Percentiles rank a stretch among this genome's conserved stretches.
Evolutionary conservation across 495 filamentous ascomycete species (phyloP).

Genomic region (Cudoniella acicularis): DNA sequence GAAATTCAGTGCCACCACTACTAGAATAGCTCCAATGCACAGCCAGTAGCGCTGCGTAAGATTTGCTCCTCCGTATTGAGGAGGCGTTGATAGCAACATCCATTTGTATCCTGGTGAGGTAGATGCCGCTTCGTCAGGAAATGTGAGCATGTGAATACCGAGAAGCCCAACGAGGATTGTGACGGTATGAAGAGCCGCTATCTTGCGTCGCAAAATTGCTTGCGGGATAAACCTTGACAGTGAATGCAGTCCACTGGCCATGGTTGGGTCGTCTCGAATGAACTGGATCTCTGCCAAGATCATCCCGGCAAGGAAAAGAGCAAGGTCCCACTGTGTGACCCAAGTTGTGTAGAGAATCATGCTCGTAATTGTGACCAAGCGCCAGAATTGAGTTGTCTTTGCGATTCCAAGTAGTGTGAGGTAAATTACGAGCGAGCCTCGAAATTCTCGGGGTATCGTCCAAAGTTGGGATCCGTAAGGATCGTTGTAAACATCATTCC

Average conservation of each 20-base stretch:
- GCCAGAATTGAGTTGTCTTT: slow-evolving; percentile 30
- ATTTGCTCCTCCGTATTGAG: slow-evolving; percentile 20
- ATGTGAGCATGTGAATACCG: slow-evolving; percentile 16
- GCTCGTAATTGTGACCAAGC: slow-evolving; percentile 30
- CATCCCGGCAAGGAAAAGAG: slow-evolving; percentile 42
- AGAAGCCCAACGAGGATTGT: not conserved
- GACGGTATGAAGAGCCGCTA: not conserved
- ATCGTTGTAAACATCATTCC: not conserved
- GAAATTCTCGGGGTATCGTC: slow-evolving; percentile 49
- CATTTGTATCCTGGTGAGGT: not conserved
- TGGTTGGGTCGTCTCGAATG: slow-evolving; percentile 27
- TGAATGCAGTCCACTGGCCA: slow-evolving; percentile 9
- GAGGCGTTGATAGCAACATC: not conserved
- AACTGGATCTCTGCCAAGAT: slow-evolving; percentile 39
- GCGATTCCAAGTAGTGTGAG: slow-evolving; percentile 35
- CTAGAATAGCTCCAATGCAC: slow-evolving; percentile 48
- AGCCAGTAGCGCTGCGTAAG: slow-evolving; percentile 39
- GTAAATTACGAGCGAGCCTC: slow-evolving; percentile 44
- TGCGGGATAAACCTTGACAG: not conserved
- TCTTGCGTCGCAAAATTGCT: not conserved
- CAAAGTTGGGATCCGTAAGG: slow-evolving; percentile 24
- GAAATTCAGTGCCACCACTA: slow-evolving; percentile 51
- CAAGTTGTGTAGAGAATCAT: slow-evolving; percentile 32
- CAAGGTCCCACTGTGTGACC: slow-evolving; percentile 42
- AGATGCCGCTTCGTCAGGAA: not conserved